phyloP scores from a whole-genome alignment of 179 eudicot genomes.

The Camellia oleifera region DNA sequence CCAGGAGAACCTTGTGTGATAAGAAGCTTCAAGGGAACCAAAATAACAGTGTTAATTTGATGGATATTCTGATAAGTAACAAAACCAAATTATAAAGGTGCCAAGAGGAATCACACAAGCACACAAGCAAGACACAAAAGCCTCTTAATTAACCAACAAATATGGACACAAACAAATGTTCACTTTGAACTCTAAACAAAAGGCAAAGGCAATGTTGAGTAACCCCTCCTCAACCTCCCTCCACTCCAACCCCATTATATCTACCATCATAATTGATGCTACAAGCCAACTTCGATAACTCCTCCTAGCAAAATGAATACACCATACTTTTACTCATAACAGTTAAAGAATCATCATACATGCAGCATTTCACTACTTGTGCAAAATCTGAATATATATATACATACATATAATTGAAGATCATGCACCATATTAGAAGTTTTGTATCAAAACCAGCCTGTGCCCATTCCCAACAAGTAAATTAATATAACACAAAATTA shows the following conservation, averaged over 20 bases:
- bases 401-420: neutral
- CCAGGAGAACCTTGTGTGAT: neutral
- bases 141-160: no score
- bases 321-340: neutral
- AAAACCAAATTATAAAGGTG: no score
- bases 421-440: neutral
- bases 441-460: neutral
- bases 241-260: no score
- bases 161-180: no score
- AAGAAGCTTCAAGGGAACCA: neutral
- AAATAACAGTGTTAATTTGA: neutral
- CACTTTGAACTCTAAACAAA: no score
- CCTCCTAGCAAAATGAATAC: no score
- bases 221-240: no score
- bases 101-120: no score
- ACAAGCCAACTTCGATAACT: no score
- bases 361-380: neutral
- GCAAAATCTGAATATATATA: neutral
- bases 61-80: neutral
- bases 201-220: no score
- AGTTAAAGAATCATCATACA: neutral
- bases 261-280: no score
- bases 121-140: no score
- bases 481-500: neutral
- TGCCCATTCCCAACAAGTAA: neutral